Base-by-base conservation (phyloP, 371 early-diverging fungal genomes). In the Mucor lusitanicus region DNA sequence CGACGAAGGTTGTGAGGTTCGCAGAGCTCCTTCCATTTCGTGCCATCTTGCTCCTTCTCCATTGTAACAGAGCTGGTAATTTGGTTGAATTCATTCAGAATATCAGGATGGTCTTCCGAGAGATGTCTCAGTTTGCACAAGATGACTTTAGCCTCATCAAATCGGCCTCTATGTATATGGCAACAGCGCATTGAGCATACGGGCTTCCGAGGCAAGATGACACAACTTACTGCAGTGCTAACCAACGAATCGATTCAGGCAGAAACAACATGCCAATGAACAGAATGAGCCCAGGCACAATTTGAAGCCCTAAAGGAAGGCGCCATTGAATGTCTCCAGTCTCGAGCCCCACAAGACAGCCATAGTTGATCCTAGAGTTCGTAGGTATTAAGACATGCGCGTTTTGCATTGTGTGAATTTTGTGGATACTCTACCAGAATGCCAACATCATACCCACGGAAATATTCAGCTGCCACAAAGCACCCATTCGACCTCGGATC, bases 241-340 rank as follows among this genome's bases (percentile, higher is more conserved):
- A 76, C 92, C 94, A 95, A 76, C 95, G 92, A 39, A 94, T 94
- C 17, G 94, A 92, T 70, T 72, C 85, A 42, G 94, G 95, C 77
- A 94, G 83, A 73, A 91, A 72, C 13, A 83, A 42, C 73, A 87
- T 86, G 54, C 89, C 73, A 27, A 80, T 8, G 9, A 89, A 63
- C 54, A 95, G 78, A 28, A 93, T 71, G 25, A 81, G 30, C 25
- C 88, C 90, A n/a, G 93, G 93, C 35, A 90, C 81, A 25, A 88
- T 66, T 76, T 95, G 95, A 56, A 94, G 67, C 42, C 88, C 92
- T 53, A 92, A 80, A 9, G 94, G 89, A 19, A 89, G 64, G 35
- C 94, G 85, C 92, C 91, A 94, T 37, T 84, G 72, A 17, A 77
- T 72, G 40, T 80, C 57, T 46, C 84, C 76, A 44, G 73, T 50